Conservation (phyloP, 768 basidiomycete genomes). For the Ramaria sp. region DNA sequence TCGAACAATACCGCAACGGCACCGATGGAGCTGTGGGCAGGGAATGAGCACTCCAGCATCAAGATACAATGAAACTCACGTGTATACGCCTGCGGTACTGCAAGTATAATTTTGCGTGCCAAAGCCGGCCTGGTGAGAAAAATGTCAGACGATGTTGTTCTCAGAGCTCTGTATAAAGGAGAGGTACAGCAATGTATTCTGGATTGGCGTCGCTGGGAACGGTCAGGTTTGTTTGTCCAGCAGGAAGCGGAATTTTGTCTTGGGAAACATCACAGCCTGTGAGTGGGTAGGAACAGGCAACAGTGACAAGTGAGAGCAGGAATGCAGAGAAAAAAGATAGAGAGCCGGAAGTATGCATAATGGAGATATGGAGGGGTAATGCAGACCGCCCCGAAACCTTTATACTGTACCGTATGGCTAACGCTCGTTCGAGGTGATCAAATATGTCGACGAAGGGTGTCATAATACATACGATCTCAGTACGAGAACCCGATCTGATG, state of each 20-base stretch:
- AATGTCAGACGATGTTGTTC: not conserved
- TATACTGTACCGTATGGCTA: no score
- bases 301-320: not conserved
- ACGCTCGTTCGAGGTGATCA: no score
- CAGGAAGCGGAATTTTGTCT: conserved; percentile 16
- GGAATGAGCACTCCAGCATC: not conserved
- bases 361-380: no score
- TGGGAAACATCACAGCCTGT: not conserved
- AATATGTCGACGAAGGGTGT: no score
- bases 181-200: conserved; percentile 29
- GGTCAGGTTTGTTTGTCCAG: conserved; percentile 23
- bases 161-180: not conserved
- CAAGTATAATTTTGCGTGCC: conserved; percentile 42
- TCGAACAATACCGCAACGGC: conserved; percentile 23
- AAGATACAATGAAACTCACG: conserved; percentile 22
- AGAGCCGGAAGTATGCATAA: not conserved
- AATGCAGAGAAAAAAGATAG: not conserved
- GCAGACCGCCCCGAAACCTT: no score
- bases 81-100: conserved; percentile 24
- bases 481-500: no score
- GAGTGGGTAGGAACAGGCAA: not conserved
- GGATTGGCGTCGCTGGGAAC: conserved; percentile 17
- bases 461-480: no score
- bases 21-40: conserved; percentile 28
- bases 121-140: not conserved